Evolutionary conservation across 352 stramenopile species (phyloP).

Genomic region (Globisporangium middletonii): DNA sequence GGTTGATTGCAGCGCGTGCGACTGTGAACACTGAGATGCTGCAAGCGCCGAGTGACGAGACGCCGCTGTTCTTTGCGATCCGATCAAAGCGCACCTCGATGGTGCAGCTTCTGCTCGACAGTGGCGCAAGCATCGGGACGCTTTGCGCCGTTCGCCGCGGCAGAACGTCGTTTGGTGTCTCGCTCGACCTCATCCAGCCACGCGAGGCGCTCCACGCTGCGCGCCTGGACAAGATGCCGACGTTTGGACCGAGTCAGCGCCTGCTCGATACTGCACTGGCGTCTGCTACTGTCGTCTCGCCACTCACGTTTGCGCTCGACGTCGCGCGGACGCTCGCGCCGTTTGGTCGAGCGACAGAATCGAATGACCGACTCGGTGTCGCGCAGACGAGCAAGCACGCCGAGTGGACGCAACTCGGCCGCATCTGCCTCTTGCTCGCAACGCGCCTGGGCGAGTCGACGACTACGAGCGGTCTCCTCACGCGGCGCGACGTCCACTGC

Average conservation of each 20-base stretch:
- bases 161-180: constrained; percentile 32
- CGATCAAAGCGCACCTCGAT: constrained; percentile 39
- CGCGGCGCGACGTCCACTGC: constrained; percentile 37
- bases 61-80: constrained; percentile 53
- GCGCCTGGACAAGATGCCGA: neutral
- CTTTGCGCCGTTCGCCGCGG: constrained; percentile 36
- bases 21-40: constrained; percentile 31
- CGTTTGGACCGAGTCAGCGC: constrained; percentile 5
- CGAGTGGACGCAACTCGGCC: constrained; percentile 34
- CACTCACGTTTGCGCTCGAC: constrained; percentile 43
- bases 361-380: constrained; percentile 4
- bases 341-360: constrained; percentile 16
- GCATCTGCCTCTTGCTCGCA: constrained; percentile 34
- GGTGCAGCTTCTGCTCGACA: constrained; percentile 39
- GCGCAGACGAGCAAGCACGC: constrained; percentile 15
- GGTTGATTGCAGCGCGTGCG: constrained; percentile 29
- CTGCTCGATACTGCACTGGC: constrained; percentile 5
- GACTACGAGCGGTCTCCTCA: constrained; percentile 39
- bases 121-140: constrained; percentile 29
- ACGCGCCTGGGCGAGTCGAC: constrained; percentile 22
- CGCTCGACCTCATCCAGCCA: constrained; percentile 7
- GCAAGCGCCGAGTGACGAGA: constrained; percentile 30
- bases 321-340: constrained; percentile 20
- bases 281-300: constrained; percentile 23
- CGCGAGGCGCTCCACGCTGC: neutral